Percentiles rank a stretch among this genome's conserved stretches.
Evolutionary conservation across 2,329 filamentous ascomycete species (phyloP).

Genomic region (Aspergillus clavatus): DNA sequence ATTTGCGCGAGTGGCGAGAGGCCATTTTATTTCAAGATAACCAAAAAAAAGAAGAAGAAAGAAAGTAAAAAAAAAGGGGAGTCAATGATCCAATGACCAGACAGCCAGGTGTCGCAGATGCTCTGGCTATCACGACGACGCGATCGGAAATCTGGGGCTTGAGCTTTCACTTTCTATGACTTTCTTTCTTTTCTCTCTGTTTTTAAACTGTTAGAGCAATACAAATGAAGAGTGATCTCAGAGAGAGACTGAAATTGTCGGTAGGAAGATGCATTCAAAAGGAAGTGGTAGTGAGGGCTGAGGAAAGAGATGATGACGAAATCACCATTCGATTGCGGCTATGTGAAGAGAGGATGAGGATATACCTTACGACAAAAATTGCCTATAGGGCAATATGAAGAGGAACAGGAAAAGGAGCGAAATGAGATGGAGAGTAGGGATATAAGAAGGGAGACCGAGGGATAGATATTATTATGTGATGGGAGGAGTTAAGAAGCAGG

Average conservation of each 20-base stretch:
- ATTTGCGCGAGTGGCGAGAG: slow-evolving; percentile 41
- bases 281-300: not conserved
- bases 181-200: too few relatives aligned
- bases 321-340: not conserved
- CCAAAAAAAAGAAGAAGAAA: too few relatives aligned
- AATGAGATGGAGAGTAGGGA: slow-evolving; percentile 1
- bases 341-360: not conserved
- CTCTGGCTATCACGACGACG: too few relatives aligned
- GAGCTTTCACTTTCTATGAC: too few relatives aligned
- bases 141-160: too few relatives aligned
- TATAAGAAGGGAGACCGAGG: not conserved
- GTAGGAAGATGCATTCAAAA: not conserved
- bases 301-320: not conserved
- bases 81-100: too few relatives aligned
- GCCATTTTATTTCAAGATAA: slow-evolving; percentile 32
- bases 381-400: too few relatives aligned
- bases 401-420: slow-evolving; percentile 1
- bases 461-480: not conserved
- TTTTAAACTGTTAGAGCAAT: too few relatives aligned
- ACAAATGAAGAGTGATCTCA: too few relatives aligned
- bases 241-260: too few relatives aligned
- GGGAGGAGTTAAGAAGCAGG: slow-evolving; percentile 1
- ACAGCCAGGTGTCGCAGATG: too few relatives aligned
- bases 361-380: not conserved
- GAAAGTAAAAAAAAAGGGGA: too few relatives aligned